These are phyloP conservation scores for Pseudofabraea citricarpa DNA, from an alignment of 2,329 filamentous ascomycete genomes.

Conservation along the genomic window DNA sequence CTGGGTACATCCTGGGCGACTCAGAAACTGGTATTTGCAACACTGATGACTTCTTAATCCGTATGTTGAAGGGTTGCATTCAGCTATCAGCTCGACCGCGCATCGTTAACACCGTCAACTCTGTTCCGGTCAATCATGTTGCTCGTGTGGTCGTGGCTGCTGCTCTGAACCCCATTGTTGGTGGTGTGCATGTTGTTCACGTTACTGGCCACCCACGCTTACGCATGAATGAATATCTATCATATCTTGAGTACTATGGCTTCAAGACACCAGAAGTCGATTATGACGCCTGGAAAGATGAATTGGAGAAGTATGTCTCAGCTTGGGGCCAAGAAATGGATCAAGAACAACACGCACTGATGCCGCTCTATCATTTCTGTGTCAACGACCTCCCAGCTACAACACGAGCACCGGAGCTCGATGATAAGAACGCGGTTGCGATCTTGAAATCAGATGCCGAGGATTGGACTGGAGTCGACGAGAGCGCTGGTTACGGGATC, in stretches of 20 bases:
- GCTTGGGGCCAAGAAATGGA: constrained; percentile 53
- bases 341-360: constrained; percentile 61
- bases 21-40: constrained; percentile 64
- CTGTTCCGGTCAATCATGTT: constrained; percentile 82
- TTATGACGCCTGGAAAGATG: constrained; percentile 65
- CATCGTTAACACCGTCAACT: constrained; percentile 84
- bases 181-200: constrained; percentile 56
- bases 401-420: constrained; percentile 66
- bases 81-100: constrained; percentile 70
- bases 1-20: constrained; percentile 82
- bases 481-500: constrained; percentile 21
- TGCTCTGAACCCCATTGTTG: constrained; percentile 26
- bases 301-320: constrained; percentile 53
- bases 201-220: constrained; percentile 77
- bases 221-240: constrained; percentile 73
- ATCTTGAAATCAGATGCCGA: constrained; percentile 57
- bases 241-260: constrained; percentile 65
- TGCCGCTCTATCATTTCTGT: constrained; percentile 71
- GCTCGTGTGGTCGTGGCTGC: constrained; percentile 73
- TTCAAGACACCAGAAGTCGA: constrained; percentile 63
- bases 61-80: constrained; percentile 81
- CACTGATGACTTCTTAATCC: constrained; percentile 86
- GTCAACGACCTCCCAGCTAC: constrained; percentile 61
- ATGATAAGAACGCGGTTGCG: constrained; percentile 60
- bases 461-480: constrained; percentile 23